A percentile compares a stretch with the other conserved stretches of the same genome.
Evolutionary conservation across 2,329 filamentous ascomycete genomes (phyloP).

Genomic region (Eutypa lata): DNA sequence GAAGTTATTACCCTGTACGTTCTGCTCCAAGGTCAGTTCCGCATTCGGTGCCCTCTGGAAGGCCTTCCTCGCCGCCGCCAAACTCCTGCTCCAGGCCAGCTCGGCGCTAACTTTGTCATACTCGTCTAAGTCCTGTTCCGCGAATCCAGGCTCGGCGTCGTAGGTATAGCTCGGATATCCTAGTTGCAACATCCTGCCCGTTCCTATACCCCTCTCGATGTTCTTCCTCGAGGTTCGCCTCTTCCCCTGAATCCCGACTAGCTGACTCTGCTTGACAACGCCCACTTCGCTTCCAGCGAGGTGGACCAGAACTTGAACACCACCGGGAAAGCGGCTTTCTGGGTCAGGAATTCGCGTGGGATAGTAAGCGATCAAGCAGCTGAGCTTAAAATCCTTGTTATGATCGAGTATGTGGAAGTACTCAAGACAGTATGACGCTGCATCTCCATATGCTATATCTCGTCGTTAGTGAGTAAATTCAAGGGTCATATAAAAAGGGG

Average conservation of each 20-base stretch:
- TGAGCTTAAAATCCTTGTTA: constrained; percentile 41
- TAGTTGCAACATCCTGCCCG: constrained; percentile 32
- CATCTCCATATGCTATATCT: constrained; percentile 38
- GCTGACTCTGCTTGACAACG: constrained; percentile 39
- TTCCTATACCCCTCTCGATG: constrained; percentile 34
- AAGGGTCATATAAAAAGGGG: too few relatives aligned
- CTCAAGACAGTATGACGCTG: constrained; percentile 40
- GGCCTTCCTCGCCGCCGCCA: constrained; percentile 57
- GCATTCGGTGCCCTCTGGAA: constrained; percentile 63
- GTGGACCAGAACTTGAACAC: constrained; percentile 38
- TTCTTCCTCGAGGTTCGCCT: constrained; percentile 30
- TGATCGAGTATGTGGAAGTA: constrained; percentile 43
- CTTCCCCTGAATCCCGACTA: constrained; percentile 44
- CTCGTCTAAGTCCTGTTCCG: constrained; percentile 66
- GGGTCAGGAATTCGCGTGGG: constrained; percentile 42
- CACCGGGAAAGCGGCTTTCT: constrained; percentile 36
- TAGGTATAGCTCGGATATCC: constrained; percentile 41
- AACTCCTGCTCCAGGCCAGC: constrained; percentile 66
- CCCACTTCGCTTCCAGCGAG: constrained; percentile 37
- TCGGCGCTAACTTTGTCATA: constrained; percentile 62
- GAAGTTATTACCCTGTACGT: constrained; percentile 52
- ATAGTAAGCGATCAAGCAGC: constrained; percentile 43
- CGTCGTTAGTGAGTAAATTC: not conserved
- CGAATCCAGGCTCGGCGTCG: constrained; percentile 61
- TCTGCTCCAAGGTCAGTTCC: constrained; percentile 63